phyloP scores from a whole-genome alignment of 352 stramenopile species.

The Phytophthora kernoviae region DNA sequence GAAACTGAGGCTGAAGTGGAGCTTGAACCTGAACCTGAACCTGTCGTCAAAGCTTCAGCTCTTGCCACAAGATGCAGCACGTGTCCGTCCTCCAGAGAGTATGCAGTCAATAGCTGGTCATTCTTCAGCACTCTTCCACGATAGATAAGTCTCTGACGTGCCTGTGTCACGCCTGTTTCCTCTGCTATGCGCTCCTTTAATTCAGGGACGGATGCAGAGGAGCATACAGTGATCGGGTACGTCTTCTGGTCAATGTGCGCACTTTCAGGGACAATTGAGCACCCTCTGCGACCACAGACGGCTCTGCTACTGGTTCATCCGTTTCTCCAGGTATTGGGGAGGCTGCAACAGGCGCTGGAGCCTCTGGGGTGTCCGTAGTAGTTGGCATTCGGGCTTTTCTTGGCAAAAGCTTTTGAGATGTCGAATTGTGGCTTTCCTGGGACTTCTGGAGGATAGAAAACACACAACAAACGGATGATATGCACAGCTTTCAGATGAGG shows the following conservation, averaged over 20 bases:
- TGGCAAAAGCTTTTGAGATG: not conserved
- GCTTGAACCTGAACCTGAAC: slow-evolving; percentile 17
- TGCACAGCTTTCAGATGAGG: not conserved
- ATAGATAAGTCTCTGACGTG: slow-evolving; percentile 86
- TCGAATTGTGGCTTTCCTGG: not conserved
- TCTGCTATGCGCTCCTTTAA: slow-evolving; percentile 73
- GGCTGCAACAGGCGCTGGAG: not conserved
- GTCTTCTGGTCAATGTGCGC: slow-evolving; percentile 83
- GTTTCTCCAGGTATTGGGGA: not conserved
- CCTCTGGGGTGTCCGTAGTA: not conserved
- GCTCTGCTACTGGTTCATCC: slow-evolving; percentile 28
- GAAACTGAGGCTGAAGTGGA: slow-evolving; percentile 13
- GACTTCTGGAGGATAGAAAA: not conserved
- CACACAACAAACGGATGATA: not conserved
- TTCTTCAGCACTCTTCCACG: slow-evolving; percentile 89
- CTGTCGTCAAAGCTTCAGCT: slow-evolving; percentile 36
- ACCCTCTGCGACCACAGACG: slow-evolving; percentile 12
- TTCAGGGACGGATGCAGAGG: slow-evolving; percentile 71
- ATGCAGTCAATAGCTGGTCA: slow-evolving; percentile 71
- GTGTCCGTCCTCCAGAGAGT: slow-evolving; percentile 83
- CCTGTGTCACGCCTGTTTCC: slow-evolving; percentile 74
- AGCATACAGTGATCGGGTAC: slow-evolving; percentile 70
- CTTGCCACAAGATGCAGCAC: slow-evolving; percentile 82
- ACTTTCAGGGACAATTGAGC: slow-evolving; percentile 73
- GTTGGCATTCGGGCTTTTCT: slow-evolving; percentile 8